Evolutionary conservation across 306 rosid genomes (phyloP).

Genomic region (Mimosa bimucronata): DNA sequence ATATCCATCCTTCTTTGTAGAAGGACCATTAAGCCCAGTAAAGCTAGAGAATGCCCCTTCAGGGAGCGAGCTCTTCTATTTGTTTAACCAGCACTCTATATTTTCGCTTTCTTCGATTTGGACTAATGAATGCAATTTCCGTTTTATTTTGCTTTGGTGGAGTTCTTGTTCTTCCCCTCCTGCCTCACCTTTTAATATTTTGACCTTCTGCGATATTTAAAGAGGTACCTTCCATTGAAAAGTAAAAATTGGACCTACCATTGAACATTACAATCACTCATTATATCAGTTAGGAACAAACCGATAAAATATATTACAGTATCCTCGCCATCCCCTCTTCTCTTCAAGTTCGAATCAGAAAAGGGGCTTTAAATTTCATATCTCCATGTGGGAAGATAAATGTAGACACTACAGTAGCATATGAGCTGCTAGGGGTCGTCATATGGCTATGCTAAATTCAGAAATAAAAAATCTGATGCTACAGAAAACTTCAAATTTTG

Average conservation of each 20-base stretch:
- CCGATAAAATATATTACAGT: conserved; percentile 14
- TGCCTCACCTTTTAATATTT: too few species aligned
- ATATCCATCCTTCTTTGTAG: too few species aligned
- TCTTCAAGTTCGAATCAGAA: background rate
- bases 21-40: too few species aligned
- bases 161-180: too few species aligned
- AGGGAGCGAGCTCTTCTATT: too few species aligned
- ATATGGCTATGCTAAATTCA: background rate
- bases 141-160: too few species aligned
- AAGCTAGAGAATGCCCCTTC: too few species aligned
- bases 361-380: background rate
- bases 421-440: background rate
- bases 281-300: background rate
- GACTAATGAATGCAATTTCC: too few species aligned
- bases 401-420: background rate
- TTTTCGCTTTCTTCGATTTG: too few species aligned
- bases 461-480: background rate
- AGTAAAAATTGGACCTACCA: background rate
- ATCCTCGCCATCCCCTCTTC: background rate
- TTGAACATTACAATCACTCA: conserved; percentile 18
- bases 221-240: too few species aligned
- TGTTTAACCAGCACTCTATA: too few species aligned
- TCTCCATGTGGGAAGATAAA: conserved; percentile 1
- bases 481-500: background rate
- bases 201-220: too few species aligned